Conservation (phyloP, 73 alveolate species). For the Symbiodinium pilosum region DNA sequence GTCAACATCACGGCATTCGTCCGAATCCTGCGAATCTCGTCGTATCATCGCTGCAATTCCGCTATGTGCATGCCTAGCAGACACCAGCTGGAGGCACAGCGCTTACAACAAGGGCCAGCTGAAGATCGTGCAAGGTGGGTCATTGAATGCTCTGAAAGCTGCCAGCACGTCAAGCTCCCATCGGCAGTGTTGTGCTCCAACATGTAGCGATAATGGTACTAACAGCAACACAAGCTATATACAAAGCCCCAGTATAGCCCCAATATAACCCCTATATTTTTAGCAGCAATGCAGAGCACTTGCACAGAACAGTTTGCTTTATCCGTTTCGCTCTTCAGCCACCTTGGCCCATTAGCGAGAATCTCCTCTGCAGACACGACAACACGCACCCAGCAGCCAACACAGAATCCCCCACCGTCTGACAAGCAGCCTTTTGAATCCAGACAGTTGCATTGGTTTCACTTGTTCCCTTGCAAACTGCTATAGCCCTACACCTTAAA, state of each 20-base stretch:
- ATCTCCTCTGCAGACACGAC: not conserved
- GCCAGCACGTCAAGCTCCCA: no score
- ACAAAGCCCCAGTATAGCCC: not conserved
- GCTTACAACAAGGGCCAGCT: slow-evolving; percentile 87
- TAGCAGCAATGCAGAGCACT: not conserved
- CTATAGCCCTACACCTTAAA: no score
- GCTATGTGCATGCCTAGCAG: no score
- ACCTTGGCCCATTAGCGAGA: not conserved
- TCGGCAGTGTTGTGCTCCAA: no score
- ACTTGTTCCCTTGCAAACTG: not conserved
- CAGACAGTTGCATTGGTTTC: no score
- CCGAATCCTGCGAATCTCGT: not conserved
- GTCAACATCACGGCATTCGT: not conserved
- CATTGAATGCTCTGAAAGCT: no score
- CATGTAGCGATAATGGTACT: no score
- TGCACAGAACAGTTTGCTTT: no score
- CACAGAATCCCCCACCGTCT: no score
- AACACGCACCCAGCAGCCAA: no score
- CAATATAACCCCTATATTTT: not conserved
- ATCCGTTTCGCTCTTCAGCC: not conserved
- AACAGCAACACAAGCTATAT: not conserved
- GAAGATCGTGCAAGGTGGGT: slow-evolving; percentile 26
- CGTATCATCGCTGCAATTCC: no score
- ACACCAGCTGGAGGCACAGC: slow-evolving; percentile 49
- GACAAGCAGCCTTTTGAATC: no score